Percentiles rank a stretch among this genome's conserved stretches.
phyloP scores from a whole-genome alignment of 768 basidiomycete species.

The Dacryopinax primogenitus region DNA sequence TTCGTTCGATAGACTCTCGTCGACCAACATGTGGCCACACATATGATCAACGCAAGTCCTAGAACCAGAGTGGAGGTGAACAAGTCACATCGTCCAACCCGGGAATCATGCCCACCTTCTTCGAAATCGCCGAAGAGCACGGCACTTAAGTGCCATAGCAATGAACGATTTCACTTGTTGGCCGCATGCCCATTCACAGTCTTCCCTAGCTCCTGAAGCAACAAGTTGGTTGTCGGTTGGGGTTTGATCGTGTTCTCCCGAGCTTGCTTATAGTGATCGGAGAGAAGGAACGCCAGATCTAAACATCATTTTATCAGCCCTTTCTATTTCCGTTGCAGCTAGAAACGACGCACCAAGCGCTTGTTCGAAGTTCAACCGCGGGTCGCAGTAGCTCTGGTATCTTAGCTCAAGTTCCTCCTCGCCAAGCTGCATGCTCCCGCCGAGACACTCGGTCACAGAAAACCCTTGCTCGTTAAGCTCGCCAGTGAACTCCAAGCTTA shows the following conservation, averaged over 20 bases:
- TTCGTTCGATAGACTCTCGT: no score
- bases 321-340: not conserved
- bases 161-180: not conserved
- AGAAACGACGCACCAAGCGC: slow-evolving; percentile 53
- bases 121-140: no score
- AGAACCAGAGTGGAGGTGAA: no score
- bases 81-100: no score
- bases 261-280: slow-evolving; percentile 64
- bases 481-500: slow-evolving; percentile 86
- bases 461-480: slow-evolving; percentile 83
- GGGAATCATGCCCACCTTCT: no score
- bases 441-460: slow-evolving; percentile 92
- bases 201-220: not conserved
- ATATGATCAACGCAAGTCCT: no score
- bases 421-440: slow-evolving; percentile 86
- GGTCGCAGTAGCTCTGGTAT: slow-evolving; percentile 94
- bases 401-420: slow-evolving; percentile 83
- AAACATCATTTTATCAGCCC: not conserved
- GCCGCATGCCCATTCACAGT: not conserved
- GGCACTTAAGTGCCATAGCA: no score
- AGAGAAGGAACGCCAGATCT: slow-evolving; percentile 80
- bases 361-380: slow-evolving; percentile 86
- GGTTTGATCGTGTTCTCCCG: slow-evolving; percentile 22
- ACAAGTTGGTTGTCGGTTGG: not conserved
- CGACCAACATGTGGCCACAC: no score